A percentile compares a stretch with the other conserved stretches of the same genome.
phyloP scores from a whole-genome alignment of 371 early-diverging fungal species.

The Mucor plumbeus region DNA sequence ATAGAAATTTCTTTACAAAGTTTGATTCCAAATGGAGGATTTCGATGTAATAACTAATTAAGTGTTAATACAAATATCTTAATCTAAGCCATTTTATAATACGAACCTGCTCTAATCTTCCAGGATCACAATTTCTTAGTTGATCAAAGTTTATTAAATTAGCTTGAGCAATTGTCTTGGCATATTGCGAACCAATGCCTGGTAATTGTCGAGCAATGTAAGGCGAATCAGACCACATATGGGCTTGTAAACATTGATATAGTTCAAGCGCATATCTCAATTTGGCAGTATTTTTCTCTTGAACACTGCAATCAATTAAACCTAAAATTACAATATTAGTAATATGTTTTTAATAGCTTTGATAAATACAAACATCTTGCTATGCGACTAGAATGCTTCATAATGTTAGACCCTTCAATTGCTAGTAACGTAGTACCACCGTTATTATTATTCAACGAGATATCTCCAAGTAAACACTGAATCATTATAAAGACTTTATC shows the following conservation, averaged over 20 bases:
- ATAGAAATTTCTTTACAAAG: slow-evolving; percentile 9
- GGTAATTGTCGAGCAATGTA: slow-evolving; percentile 46
- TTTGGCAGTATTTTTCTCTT: slow-evolving; percentile 29
- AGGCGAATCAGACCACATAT: slow-evolving; percentile 46
- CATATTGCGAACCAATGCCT: slow-evolving; percentile 45
- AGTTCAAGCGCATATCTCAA: slow-evolving; percentile 42
- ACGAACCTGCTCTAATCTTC: slow-evolving; percentile 18
- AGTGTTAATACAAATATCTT: background rate
- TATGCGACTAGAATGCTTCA: slow-evolving; percentile 42
- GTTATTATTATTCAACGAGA: slow-evolving; percentile 32
- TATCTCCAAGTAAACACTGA: slow-evolving; percentile 51
- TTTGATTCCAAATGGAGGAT: slow-evolving; percentile 53
- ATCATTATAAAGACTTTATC: slow-evolving; percentile 46
- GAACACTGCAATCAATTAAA: slow-evolving; percentile 45
- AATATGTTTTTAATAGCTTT: no score
- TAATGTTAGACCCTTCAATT: slow-evolving; percentile 31
- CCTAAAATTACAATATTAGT: slow-evolving; percentile 19
- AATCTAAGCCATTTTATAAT: background rate
- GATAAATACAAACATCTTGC: slow-evolving; percentile 34
- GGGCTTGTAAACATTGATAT: slow-evolving; percentile 47
- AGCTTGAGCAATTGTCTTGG: slow-evolving; percentile 35
- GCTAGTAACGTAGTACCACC: slow-evolving; percentile 31
- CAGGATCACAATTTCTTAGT: slow-evolving; percentile 39
- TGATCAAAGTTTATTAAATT: slow-evolving; percentile 45
- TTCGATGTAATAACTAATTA: slow-evolving; percentile 47